Evolutionary conservation across 352 stramenopile genomes (phyloP).

Genomic region (Thraustochytrium sp.): DNA sequence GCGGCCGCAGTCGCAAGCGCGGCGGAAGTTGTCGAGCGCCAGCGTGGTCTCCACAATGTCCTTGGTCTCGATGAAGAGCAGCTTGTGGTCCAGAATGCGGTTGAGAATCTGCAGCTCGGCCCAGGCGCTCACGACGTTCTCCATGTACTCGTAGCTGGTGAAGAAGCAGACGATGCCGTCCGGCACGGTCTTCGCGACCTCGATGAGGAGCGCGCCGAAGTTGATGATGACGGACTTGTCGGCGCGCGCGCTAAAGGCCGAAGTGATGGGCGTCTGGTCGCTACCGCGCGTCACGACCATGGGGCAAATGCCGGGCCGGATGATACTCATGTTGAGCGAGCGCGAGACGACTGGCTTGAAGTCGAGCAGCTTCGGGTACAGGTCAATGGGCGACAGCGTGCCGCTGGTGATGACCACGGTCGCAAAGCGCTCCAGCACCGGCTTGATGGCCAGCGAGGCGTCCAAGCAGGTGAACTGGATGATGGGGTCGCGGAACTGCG

Average conservation of each 20-base stretch:
- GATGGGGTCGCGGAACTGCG: constrained; percentile 53
- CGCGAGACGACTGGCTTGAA: constrained; percentile 92
- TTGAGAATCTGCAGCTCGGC: constrained; percentile 68
- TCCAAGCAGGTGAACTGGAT: constrained; percentile 67
- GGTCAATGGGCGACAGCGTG: constrained; percentile 95
- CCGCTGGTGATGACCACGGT: constrained; percentile 78
- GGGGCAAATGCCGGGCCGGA: constrained; percentile 80
- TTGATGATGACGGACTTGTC: constrained; percentile 81
- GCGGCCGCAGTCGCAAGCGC: constrained; percentile 89
- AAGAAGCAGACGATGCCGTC: constrained; percentile 99
- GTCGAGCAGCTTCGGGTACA: constrained; percentile 96
- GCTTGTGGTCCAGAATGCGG: constrained; percentile 84
- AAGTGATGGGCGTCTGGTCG: constrained; percentile 93
- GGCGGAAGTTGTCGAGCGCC: constrained; percentile 96
- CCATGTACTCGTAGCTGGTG: constrained; percentile 98
- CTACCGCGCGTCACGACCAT: constrained; percentile 93
- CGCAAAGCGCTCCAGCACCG: constrained; percentile 91
- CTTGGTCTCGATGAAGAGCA: constrained; percentile 99
- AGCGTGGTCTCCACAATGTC: constrained; percentile 98
- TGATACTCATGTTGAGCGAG: constrained; percentile 96
- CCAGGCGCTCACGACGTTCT: constrained; percentile 95
- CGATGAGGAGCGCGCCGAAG: constrained; percentile 88
- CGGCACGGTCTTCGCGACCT: constrained; percentile 84
- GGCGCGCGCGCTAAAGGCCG: constrained; percentile 79
- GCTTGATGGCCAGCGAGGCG: constrained; percentile 92